These are phyloP conservation scores for Rehmannia glutinosa DNA, from an alignment of 257 asterid species.

Conservation along the genomic window DNA sequence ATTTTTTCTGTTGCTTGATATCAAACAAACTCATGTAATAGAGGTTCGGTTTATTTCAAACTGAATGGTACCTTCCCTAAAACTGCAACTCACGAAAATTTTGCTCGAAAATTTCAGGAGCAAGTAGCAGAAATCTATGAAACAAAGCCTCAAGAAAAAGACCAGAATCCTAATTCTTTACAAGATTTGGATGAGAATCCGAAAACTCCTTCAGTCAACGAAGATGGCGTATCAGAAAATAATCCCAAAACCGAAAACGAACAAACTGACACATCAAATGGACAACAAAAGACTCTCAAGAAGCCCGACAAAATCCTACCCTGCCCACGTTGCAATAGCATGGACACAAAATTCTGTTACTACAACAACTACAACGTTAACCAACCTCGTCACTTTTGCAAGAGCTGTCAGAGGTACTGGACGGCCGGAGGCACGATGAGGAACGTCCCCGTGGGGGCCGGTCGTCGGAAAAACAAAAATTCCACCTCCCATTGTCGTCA, in stretches of 20 bases:
- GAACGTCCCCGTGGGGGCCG: conserved; percentile 90
- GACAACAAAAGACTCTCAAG: conserved; percentile 55
- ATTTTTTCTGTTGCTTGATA: no score
- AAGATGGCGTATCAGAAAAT: conserved; percentile 28
- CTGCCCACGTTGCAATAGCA: conserved; percentile 92
- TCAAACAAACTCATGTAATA: no score
- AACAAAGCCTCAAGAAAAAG: conserved; percentile 23
- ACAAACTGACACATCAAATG: conserved; percentile 32
- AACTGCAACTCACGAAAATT: not conserved
- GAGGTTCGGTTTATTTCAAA: no score
- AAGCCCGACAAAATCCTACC: conserved; percentile 88
- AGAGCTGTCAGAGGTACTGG: conserved; percentile 95
- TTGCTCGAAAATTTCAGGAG: conserved; percentile 35
- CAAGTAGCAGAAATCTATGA: conserved; percentile 28
- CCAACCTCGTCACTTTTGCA: conserved; percentile 94
- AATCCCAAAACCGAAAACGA: conserved; percentile 30
- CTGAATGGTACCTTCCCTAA: not conserved
- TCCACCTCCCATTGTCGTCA: conserved; percentile 50
- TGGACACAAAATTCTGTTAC: conserved; percentile 91
- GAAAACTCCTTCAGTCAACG: conserved; percentile 22
- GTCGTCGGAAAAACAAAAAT: conserved; percentile 77
- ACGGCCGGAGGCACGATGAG: conserved; percentile 97
- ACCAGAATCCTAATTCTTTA: not conserved
- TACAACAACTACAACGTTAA: conserved; percentile 81
- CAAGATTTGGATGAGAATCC: conserved; percentile 30